Percentiles rank a stretch among this genome's conserved stretches.
phyloP scores from a whole-genome alignment of 164 flowering plant species.

The Tinospora cordifolia region DNA sequence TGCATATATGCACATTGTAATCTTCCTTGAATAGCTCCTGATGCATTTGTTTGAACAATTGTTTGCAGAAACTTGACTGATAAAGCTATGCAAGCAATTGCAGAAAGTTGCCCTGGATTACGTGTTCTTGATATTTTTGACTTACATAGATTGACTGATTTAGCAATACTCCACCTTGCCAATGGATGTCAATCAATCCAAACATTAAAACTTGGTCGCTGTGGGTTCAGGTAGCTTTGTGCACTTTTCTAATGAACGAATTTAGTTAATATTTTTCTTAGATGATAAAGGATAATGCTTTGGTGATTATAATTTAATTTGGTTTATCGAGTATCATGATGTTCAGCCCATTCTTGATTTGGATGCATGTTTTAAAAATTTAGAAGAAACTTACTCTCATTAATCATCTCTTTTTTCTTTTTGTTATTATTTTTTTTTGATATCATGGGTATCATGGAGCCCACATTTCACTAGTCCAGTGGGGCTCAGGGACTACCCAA shows the following conservation, averaged over 20 bases:
- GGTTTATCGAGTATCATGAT: too few relatives aligned
- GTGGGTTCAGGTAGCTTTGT: constrained; percentile 60
- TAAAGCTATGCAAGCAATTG: constrained; percentile 51
- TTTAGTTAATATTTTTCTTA: not conserved
- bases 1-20: not conserved
- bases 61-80: constrained; percentile 73
- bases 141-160: constrained; percentile 66
- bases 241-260: not conserved
- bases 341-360: too few relatives aligned
- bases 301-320: too few relatives aligned
- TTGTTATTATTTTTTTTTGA: too few relatives aligned
- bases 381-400: too few relatives aligned
- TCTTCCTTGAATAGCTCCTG: not conserved
- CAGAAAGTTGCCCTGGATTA: constrained; percentile 45
- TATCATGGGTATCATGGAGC: too few relatives aligned
- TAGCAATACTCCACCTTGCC: constrained; percentile 51
- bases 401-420: too few relatives aligned
- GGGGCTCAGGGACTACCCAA: too few relatives aligned
- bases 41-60: constrained; percentile 4
- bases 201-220: constrained; percentile 45
- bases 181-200: constrained; percentile 59
- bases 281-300: not conserved
- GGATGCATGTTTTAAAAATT: too few relatives aligned
- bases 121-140: constrained; percentile 49
- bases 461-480: too few relatives aligned